These are phyloP conservation scores for Mucor plumbeus DNA, from an alignment of 371 early-diverging fungal genomes.

Conservation along the genomic window DNA sequence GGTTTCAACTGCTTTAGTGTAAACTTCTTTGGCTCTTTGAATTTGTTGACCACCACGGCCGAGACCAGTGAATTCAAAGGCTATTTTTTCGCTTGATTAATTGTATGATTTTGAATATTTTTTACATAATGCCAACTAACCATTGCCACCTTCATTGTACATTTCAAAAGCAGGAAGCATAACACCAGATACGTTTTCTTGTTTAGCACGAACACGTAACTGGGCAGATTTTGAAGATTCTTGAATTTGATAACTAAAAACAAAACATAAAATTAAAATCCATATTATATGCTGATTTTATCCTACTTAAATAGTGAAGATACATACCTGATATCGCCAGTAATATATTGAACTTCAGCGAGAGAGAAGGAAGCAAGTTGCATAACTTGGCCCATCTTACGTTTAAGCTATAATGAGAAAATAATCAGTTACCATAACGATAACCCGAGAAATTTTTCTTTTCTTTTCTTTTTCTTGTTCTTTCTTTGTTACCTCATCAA, in stretches of 20 bases:
- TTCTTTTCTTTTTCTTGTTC: too few species aligned
- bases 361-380: conserved; percentile 97
- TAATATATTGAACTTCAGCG: conserved; percentile 96
- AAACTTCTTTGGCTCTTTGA: conserved; percentile 93
- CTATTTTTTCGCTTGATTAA: conserved; percentile 35
- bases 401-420: conserved; percentile 28
- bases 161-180: conserved; percentile 93
- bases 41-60: conserved; percentile 98
- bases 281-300: neutral
- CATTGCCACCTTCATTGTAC: conserved; percentile 84
- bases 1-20: conserved; percentile 91
- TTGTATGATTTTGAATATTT: neutral
- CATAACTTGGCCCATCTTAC: conserved; percentile 94
- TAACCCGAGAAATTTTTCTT: neutral
- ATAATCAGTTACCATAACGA: neutral
- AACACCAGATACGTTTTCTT: conserved; percentile 98
- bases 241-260: conserved; percentile 87
- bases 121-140: conserved; percentile 38
- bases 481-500: conserved; percentile 75
- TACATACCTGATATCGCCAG: conserved; percentile 91
- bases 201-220: conserved; percentile 87
- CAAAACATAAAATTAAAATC: neutral
- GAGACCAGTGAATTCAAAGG: conserved; percentile 95
- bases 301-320: neutral
- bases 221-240: conserved; percentile 93